Percentiles rank a stretch among this genome's conserved stretches.
phyloP scores from a whole-genome alignment of 2,329 filamentous ascomycete genomes.

The Davidsoniella australis region DNA sequence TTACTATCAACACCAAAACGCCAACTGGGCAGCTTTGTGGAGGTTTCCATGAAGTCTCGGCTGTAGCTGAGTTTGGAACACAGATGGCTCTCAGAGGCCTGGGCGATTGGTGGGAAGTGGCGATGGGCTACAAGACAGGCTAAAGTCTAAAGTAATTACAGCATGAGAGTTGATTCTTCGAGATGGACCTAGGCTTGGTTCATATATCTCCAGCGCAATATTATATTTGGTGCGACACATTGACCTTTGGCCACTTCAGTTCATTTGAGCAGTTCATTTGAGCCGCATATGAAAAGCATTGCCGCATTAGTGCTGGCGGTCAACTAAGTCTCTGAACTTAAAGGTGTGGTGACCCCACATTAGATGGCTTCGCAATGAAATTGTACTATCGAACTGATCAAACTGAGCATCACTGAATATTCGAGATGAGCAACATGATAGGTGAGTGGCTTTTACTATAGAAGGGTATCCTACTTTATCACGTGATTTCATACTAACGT shows the following conservation, averaged over 20 bases:
- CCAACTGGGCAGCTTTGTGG: slow-evolving; percentile 6
- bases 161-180: too few relatives aligned
- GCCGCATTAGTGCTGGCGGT: too few relatives aligned
- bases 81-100: slow-evolving; percentile 44
- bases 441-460: background rate
- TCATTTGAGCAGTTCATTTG: too few relatives aligned
- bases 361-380: too few relatives aligned
- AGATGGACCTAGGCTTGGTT: too few relatives aligned
- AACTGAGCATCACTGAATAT: background rate
- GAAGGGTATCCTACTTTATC: background rate
- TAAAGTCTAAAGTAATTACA: background rate
- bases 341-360: too few relatives aligned
- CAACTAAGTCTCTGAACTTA: too few relatives aligned
- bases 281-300: too few relatives aligned
- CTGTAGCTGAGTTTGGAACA: slow-evolving; percentile 46
- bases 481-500: background rate
- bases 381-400: too few relatives aligned
- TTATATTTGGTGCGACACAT: too few relatives aligned
- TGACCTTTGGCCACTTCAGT: too few relatives aligned
- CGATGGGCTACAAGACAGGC: slow-evolving; percentile 37
- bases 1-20: background rate
- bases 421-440: background rate
- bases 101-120: slow-evolving; percentile 47
- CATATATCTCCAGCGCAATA: too few relatives aligned
- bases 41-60: slow-evolving; percentile 39